Percentiles rank a stretch among this genome's conserved stretches.
Conservation (phyloP, 257 asterid species). For the Ehretia macrophylla region DNA sequence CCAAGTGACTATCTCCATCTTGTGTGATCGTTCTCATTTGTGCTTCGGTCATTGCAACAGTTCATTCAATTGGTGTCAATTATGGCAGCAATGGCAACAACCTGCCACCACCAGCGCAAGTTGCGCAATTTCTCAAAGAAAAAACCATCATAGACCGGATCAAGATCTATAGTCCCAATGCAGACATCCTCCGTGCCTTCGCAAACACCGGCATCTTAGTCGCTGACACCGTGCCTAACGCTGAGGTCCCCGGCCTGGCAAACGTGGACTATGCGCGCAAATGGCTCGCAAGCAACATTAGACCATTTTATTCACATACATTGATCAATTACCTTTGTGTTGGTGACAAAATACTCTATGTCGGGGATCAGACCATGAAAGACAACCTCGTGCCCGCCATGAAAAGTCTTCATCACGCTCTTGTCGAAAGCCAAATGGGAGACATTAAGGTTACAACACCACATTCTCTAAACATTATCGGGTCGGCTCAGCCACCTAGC, state of each 20-base stretch:
- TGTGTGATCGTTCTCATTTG: background rate
- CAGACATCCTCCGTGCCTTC: constrained; percentile 77
- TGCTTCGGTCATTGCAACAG: constrained; percentile 18
- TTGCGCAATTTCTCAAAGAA: constrained; percentile 69
- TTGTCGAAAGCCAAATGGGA: constrained; percentile 25
- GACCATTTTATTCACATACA: constrained; percentile 65
- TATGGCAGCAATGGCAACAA: constrained; percentile 86
- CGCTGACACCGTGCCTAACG: constrained; percentile 83
- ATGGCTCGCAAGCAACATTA: constrained; percentile 49
- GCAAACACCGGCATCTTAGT: constrained; percentile 70
- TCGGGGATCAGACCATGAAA: constrained; percentile 85
- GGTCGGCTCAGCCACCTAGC: constrained; percentile 63
- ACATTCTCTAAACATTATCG: constrained; percentile 73
- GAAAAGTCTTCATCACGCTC: constrained; percentile 54
- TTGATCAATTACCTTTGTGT: constrained; percentile 63
- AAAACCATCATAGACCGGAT: constrained; percentile 68
- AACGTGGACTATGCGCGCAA: constrained; percentile 41
- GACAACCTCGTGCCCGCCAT: constrained; percentile 80
- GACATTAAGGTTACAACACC: constrained; percentile 66
- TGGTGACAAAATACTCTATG: constrained; percentile 86
- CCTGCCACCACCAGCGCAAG: constrained; percentile 76
- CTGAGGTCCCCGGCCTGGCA: constrained; percentile 63
- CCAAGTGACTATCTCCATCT: too few species aligned
- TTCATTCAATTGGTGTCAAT: constrained; percentile 70
- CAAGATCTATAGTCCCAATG: constrained; percentile 72